phyloP scores from a whole-genome alignment of 225 moss, liverwort and hornwort species.

The Asterella californica region DNA sequence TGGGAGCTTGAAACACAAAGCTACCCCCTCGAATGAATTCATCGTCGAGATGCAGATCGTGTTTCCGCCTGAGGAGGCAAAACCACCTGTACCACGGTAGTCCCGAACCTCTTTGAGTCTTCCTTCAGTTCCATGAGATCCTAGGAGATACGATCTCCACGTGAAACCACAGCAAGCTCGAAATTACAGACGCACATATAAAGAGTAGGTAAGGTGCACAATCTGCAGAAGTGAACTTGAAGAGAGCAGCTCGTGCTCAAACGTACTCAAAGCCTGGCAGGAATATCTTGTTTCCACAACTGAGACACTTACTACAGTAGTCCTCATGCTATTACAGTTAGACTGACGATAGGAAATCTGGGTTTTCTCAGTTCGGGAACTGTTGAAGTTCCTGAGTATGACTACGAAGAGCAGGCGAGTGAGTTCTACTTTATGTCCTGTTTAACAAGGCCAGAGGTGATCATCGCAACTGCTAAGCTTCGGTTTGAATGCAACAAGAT shows the following conservation, averaged over 20 bases:
- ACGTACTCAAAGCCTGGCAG: no score
- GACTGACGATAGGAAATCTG: background rate
- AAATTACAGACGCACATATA: background rate
- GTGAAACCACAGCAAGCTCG: background rate
- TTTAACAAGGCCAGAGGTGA: slow-evolving; percentile 64
- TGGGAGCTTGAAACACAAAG: slow-evolving; percentile 49
- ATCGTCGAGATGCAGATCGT: slow-evolving; percentile 40
- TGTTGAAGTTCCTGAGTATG: slow-evolving; percentile 52
- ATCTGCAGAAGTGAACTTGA: background rate
- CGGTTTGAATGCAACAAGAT: slow-evolving; percentile 68
- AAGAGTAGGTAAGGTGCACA: background rate
- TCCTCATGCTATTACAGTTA: background rate
- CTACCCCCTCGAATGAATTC: slow-evolving; percentile 54
- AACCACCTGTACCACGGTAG: slow-evolving; percentile 58
- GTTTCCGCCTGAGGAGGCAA: slow-evolving; percentile 33
- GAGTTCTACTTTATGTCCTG: slow-evolving; percentile 71
- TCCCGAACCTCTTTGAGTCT: background rate
- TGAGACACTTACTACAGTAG: background rate
- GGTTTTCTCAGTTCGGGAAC: slow-evolving; percentile 55
- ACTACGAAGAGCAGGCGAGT: slow-evolving; percentile 73
- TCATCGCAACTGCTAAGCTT: slow-evolving; percentile 60
- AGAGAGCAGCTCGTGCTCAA: background rate
- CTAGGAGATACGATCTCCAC: background rate
- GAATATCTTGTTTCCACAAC: background rate
- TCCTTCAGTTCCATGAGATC: background rate